Base-by-base conservation (phyloP, 1,284 basidiomycete genomes). In the Chiua sp. region DNA sequence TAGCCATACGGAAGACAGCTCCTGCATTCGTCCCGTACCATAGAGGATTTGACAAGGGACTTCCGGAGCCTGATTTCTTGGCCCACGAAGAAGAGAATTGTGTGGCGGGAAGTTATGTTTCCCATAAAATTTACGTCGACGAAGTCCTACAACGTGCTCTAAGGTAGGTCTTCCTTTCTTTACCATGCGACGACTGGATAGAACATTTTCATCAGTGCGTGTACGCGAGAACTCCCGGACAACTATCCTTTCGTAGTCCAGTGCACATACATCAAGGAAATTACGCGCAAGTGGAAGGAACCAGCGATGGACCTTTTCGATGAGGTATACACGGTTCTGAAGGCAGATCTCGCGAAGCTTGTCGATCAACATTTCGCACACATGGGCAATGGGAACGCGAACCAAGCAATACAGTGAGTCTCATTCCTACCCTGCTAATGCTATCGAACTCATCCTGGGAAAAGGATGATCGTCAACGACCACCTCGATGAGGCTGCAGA, bases 171-270 rank as follows among this genome's bases (percentile, higher is more conserved):
- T n/a, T n/a, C n/a, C n/a, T n/a, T n/a, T n/a, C n/a, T n/a, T n/a
- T n/a, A n/a, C n/a, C n/a, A n/a, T n/a, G n/a, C n/a, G n/a, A n/a
- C n/a, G n/a, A n/a, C n/a, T n/a, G n/a, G n/a, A 28, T 46, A 39
- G 3, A 5, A 39, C 37, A 18, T 16, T 16, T 5, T 32, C 4
- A 39, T 6, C 18, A 90, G 88, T 26, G 82, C 87, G 0, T 80
- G 83, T 4, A 87, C 87, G 2, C 83, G 88, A 4, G 87, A 90
- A 67, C 76, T 91, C 0, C 87, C 88, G 0, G 84, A 82, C 10
- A 82, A 82, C 62, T 83, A 81, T 60, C 88, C 88, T 0, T 90
- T 87, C 65, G 74, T 82, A 1, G 86, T 89, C 0, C 83, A 84
- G 47, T 71, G 81, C 33, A 63, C 71, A 0, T 83, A 82, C 51